A percentile compares a stretch with the other conserved stretches of the same genome.
Conservation (phyloP, 1,284 basidiomycete species). For the Xerocomus amazonicus region DNA sequence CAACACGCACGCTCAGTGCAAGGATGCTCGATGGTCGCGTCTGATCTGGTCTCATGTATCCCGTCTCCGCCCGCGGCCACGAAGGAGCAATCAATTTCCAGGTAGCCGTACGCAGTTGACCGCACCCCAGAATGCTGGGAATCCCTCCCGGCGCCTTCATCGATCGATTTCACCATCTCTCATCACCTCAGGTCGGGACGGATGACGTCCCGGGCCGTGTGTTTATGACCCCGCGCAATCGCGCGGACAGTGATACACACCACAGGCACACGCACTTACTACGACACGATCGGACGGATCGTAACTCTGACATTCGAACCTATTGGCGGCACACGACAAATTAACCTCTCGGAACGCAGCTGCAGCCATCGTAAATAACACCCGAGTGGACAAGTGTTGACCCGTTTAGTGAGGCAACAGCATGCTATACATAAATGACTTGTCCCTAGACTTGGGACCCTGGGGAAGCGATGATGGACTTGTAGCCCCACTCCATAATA, state of each 20-base stretch:
- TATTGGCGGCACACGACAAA: background rate
- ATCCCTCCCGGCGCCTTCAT: background rate
- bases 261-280: background rate
- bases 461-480: constrained; percentile 2
- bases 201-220: background rate
- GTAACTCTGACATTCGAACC: background rate
- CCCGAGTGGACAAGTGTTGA: background rate
- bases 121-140: background rate
- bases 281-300: constrained; percentile 2
- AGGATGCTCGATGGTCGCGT: background rate
- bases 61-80: constrained; percentile 8
- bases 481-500: background rate
- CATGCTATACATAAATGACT: background rate
- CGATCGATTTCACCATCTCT: background rate
- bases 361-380: background rate
- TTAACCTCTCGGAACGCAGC: background rate
- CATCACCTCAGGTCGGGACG: background rate
- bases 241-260: background rate
- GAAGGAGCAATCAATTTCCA: constrained; percentile 1
- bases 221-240: background rate
- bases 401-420: background rate
- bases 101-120: background rate
- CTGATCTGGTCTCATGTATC: constrained; percentile 5
- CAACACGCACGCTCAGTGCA: constrained; percentile 14
- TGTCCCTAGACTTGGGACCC: constrained; percentile 2